phyloP scores from a whole-genome alignment of 495 filamentous ascomycete species.

The Hypoxylon subgilvum region DNA sequence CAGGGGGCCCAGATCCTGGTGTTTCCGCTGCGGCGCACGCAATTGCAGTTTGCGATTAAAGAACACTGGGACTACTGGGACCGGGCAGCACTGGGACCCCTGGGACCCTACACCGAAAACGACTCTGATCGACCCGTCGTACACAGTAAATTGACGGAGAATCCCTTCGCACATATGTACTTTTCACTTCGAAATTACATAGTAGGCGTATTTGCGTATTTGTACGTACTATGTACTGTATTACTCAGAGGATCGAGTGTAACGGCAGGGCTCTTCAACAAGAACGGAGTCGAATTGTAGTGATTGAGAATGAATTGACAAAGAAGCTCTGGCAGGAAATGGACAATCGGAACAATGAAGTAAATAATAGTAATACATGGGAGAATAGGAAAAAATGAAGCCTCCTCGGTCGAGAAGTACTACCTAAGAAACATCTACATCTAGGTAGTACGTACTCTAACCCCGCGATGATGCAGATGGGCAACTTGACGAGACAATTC shows the following conservation, averaged over 20 bases:
- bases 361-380: neutral
- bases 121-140: slow-evolving; percentile 31
- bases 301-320: neutral
- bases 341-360: neutral
- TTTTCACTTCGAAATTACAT: too few relatives aligned
- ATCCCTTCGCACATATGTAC: slow-evolving; percentile 20
- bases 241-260: too few relatives aligned
- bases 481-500: slow-evolving; percentile 23
- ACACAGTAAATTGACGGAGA: slow-evolving; percentile 29
- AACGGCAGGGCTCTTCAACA: too few relatives aligned
- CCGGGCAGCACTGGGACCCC: slow-evolving; percentile 22
- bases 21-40: slow-evolving; percentile 36
- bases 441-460: neutral
- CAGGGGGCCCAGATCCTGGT: slow-evolving; percentile 23
- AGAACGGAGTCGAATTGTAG: neutral
- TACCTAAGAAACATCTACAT: too few relatives aligned
- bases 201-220: slow-evolving; percentile 12
- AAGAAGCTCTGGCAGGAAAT: neutral
- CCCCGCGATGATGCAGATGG: slow-evolving; percentile 32
- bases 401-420: slow-evolving; percentile 2
- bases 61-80: slow-evolving; percentile 16
- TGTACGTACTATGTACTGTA: slow-evolving; percentile 14
- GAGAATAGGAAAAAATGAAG: neutral
- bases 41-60: slow-evolving; percentile 32
- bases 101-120: slow-evolving; percentile 22